These are phyloP conservation scores for Phoenix dactylifera DNA, from an alignment of 176 grass and related monocot species.

Conservation along the genomic window DNA sequence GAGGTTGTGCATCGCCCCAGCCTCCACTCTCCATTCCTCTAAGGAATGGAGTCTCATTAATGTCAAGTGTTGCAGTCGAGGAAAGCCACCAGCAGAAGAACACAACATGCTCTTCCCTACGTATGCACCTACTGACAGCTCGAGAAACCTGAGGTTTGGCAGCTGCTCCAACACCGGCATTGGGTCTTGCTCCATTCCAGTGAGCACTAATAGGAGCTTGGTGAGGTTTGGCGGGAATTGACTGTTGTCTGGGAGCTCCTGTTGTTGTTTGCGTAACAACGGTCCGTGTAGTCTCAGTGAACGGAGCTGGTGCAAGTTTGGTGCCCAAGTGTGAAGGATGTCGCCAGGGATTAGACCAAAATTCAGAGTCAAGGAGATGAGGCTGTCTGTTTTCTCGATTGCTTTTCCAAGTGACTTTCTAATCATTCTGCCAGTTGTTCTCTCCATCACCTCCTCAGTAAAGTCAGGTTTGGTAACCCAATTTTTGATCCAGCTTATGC, in stretches of 20 bases:
- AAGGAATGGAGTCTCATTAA: background rate
- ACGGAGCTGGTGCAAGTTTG: background rate
- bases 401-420: too few relatives aligned
- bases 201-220: background rate
- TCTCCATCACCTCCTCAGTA: too few relatives aligned
- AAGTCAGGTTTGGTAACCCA: too few relatives aligned
- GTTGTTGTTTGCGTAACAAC: background rate
- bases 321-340: background rate
- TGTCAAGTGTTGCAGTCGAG: background rate
- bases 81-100: background rate
- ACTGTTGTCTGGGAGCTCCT: background rate
- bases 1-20: conserved; percentile 3
- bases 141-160: conserved; percentile 1
- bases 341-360: too few relatives aligned
- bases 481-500: too few relatives aligned
- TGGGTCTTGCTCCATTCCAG: background rate
- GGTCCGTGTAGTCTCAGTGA: background rate
- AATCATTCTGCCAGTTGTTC: too few relatives aligned
- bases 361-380: too few relatives aligned
- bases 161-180: conserved; percentile 11
- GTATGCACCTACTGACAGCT: background rate
- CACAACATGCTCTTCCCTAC: background rate
- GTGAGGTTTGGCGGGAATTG: conserved; percentile 6
- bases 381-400: too few relatives aligned
- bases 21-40: conserved; percentile 14